Conservation (phyloP, 352 stramenopile genomes). For the Globisporangium uncinulatum region DNA sequence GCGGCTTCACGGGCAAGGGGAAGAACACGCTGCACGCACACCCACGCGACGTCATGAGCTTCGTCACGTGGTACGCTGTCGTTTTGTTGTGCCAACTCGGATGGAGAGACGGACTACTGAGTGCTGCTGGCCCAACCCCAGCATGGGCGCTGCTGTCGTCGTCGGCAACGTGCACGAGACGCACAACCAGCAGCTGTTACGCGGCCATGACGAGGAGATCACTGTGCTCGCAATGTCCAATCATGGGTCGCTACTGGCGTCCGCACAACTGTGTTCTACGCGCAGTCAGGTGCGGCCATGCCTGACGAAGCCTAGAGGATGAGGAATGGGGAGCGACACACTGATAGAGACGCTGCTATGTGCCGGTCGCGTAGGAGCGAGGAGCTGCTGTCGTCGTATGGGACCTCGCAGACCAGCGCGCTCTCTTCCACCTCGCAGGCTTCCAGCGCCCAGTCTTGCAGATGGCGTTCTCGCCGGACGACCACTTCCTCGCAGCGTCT, state of each 20-base stretch:
- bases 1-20: slow-evolving; percentile 47
- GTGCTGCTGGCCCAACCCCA: slow-evolving; percentile 2
- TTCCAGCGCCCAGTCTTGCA: slow-evolving; percentile 63
- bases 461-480: slow-evolving; percentile 68
- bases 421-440: slow-evolving; percentile 47
- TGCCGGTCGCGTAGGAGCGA: slow-evolving; percentile 16
- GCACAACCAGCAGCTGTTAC: slow-evolving; percentile 50
- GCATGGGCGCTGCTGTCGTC: slow-evolving; percentile 50
- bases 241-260: slow-evolving; percentile 32
- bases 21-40: slow-evolving; percentile 53
- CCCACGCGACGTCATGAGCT: slow-evolving; percentile 38
- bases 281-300: slow-evolving; percentile 13
- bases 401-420: slow-evolving; percentile 31
- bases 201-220: slow-evolving; percentile 54
- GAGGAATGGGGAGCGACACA: no score
- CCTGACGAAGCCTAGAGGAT: no score
- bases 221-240: slow-evolving; percentile 38
- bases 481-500: slow-evolving; percentile 68
- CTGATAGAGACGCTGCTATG: neutral
- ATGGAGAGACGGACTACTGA: neutral
- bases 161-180: slow-evolving; percentile 41
- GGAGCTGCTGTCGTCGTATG: slow-evolving; percentile 42
- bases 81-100: no score
- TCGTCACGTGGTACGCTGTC: slow-evolving; percentile 37
- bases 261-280: slow-evolving; percentile 37